These are phyloP conservation scores for Purpureocillium takamizusanense DNA, from an alignment of 2,329 filamentous ascomycete genomes.

Conservation along the genomic window DNA sequence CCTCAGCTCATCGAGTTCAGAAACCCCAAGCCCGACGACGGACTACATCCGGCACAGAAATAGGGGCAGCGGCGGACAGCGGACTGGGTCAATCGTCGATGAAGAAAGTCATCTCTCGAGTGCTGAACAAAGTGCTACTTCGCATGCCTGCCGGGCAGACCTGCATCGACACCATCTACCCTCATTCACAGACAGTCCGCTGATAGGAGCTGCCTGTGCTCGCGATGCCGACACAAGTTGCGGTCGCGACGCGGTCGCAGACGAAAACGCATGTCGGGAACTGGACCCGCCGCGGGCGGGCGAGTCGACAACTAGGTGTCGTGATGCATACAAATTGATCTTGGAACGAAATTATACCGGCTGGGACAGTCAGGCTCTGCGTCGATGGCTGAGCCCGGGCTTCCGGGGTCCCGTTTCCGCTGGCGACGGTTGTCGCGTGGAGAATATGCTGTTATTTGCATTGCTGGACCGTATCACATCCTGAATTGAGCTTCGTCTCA, in stretches of 20 bases:
- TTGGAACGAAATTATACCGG: constrained; percentile 19
- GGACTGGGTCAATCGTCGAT: too few relatives aligned
- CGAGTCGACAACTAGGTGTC: constrained; percentile 21
- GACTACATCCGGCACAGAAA: too few relatives aligned
- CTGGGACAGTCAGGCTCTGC: constrained; percentile 10
- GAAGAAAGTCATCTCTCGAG: too few relatives aligned
- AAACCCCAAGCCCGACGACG: too few relatives aligned
- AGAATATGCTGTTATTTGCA: constrained; percentile 15
- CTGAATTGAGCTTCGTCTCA: too few relatives aligned
- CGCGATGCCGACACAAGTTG: background rate
- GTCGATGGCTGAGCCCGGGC: constrained; percentile 15
- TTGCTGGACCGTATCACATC: constrained; percentile 16
- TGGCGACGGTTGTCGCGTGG: constrained; percentile 20
- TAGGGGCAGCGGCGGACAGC: too few relatives aligned
- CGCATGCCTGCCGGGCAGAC: too few relatives aligned
- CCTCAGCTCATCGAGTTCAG: too few relatives aligned
- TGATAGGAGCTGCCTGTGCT: background rate
- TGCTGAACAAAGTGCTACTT: too few relatives aligned
- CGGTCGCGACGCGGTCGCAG: background rate
- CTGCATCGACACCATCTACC: too few relatives aligned
- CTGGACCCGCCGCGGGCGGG: constrained; percentile 2
- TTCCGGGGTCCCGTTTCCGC: constrained; percentile 13
- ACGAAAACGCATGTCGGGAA: constrained; percentile 2
- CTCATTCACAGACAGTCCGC: background rate
- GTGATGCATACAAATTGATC: constrained; percentile 21